These are phyloP conservation scores for Dioszegia hungarica DNA, from an alignment of 768 basidiomycete species.

Conservation along the genomic window DNA sequence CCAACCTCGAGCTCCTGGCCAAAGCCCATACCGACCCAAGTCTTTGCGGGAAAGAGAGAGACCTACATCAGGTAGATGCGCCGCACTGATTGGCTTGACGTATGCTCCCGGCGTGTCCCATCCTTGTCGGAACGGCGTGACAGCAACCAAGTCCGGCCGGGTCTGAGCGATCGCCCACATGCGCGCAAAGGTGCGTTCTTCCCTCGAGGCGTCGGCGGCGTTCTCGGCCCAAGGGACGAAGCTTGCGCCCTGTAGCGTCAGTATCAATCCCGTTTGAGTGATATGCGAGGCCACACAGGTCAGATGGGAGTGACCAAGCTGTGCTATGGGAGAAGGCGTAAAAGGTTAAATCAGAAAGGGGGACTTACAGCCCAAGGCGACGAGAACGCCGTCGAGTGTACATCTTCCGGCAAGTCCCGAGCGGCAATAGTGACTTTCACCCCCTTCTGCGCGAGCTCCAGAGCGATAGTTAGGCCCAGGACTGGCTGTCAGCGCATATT, in stretches of 20 bases:
- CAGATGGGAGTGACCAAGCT: too few relatives aligned
- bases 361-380: slow-evolving; percentile 48
- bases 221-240: slow-evolving; percentile 42
- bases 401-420: slow-evolving; percentile 48
- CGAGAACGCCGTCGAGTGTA: slow-evolving; percentile 40
- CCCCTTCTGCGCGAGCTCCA: slow-evolving; percentile 35
- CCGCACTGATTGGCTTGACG: slow-evolving; percentile 24
- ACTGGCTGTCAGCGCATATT: slow-evolving; percentile 25
- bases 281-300: too few relatives aligned
- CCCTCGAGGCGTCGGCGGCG: slow-evolving; percentile 15
- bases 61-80: slow-evolving; percentile 17
- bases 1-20: too few relatives aligned
- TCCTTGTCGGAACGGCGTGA: slow-evolving; percentile 30
- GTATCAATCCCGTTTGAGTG: too few relatives aligned
- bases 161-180: slow-evolving; percentile 28
- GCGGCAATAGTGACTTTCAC: slow-evolving; percentile 41
- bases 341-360: too few relatives aligned
- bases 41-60: background rate
- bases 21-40: too few relatives aligned
- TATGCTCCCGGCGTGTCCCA: slow-evolving; percentile 18
- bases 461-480: slow-evolving; percentile 45
- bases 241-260: slow-evolving; percentile 41
- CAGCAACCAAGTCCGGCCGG: slow-evolving; percentile 29
- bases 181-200: slow-evolving; percentile 31
- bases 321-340: background rate